Evolutionary conservation across 139 green algal genomes (phyloP).

Genomic region (Chlorella sp.): DNA sequence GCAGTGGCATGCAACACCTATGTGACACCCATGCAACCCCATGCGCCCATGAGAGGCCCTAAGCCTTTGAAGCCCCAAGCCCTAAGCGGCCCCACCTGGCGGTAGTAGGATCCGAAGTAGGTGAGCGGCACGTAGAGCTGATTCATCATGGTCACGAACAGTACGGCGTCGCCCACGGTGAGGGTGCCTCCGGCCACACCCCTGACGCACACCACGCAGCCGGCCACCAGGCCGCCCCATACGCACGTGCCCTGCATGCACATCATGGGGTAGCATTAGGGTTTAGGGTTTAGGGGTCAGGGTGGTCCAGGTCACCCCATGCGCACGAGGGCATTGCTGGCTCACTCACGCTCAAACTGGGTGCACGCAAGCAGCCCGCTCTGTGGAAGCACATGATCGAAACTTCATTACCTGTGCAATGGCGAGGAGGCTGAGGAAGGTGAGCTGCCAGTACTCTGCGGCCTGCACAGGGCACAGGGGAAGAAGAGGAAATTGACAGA

Average conservation of each 20-base stretch:
- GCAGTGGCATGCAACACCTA: neutral
- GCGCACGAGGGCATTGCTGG: too few species aligned
- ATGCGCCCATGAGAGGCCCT: too few species aligned
- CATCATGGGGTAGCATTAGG: too few species aligned
- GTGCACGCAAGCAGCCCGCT: too few species aligned
- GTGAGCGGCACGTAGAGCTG: constrained; percentile 87
- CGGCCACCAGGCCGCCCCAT: constrained; percentile 35
- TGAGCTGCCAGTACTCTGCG: constrained; percentile 52
- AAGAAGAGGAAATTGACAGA: too few species aligned
- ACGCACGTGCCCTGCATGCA: constrained; percentile 43
- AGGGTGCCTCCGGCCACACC: constrained; percentile 44
- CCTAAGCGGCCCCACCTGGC: constrained; percentile 39
- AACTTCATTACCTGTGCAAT: too few species aligned
- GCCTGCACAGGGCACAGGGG: constrained; percentile 19
- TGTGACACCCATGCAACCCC: neutral
- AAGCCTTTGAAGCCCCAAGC: too few species aligned
- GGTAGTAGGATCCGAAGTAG: constrained; percentile 80
- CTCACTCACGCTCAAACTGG: too few species aligned
- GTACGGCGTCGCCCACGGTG: constrained; percentile 77
- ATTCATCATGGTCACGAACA: constrained; percentile 83
- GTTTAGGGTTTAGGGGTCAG: too few species aligned
- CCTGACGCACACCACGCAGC: constrained; percentile 43
- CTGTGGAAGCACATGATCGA: too few species aligned
- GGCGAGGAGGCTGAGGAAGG: constrained; percentile 27
- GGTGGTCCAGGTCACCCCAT: too few species aligned